Evolutionary conservation across 2,329 filamentous ascomycete species (phyloP).

Genomic region (Tolypocladium tundrense): DNA sequence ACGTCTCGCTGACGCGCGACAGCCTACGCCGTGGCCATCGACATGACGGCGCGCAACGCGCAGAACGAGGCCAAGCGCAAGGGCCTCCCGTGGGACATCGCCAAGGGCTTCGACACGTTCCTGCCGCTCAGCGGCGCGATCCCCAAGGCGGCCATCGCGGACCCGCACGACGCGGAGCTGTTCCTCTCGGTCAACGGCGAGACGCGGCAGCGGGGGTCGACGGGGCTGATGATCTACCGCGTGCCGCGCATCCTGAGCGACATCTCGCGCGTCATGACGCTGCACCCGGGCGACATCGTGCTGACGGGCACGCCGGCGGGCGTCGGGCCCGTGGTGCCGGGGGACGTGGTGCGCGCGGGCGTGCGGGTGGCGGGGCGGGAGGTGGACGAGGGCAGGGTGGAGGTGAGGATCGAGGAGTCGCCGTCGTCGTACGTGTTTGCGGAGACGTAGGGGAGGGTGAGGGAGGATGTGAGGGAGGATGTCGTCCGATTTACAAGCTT

Average conservation of each 20-base stretch:
- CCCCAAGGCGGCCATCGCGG: slow-evolving; percentile 64
- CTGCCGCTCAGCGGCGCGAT: slow-evolving; percentile 78
- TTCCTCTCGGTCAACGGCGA: slow-evolving; percentile 77
- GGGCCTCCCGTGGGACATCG: slow-evolving; percentile 90
- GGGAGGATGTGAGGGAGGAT: not conserved
- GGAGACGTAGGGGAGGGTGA: slow-evolving; percentile 44
- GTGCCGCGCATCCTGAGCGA: slow-evolving; percentile 83
- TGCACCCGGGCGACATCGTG: slow-evolving; percentile 85
- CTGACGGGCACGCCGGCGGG: slow-evolving; percentile 97
- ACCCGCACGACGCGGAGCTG: slow-evolving; percentile 82
- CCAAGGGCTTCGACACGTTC: slow-evolving; percentile 98
- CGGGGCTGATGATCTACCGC: slow-evolving; percentile 86
- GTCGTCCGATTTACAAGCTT: not conserved
- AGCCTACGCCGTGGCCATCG: slow-evolving; percentile 86
- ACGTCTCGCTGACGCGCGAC: not conserved
- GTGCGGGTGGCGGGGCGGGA: slow-evolving; percentile 72
- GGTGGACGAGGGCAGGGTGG: slow-evolving; percentile 73
- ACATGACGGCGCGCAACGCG: slow-evolving; percentile 93
- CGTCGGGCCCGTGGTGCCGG: slow-evolving; percentile 74
- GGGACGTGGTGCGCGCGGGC: slow-evolving; percentile 80
- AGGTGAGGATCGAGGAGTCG: slow-evolving; percentile 73
- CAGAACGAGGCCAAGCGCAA: slow-evolving; percentile 95
- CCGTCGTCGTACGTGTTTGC: slow-evolving; percentile 66
- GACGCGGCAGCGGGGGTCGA: slow-evolving; percentile 73
- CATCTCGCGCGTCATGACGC: slow-evolving; percentile 89